Base-by-base conservation (phyloP, 345 rosid genomes). In the Microthlaspi erraticum region DNA sequence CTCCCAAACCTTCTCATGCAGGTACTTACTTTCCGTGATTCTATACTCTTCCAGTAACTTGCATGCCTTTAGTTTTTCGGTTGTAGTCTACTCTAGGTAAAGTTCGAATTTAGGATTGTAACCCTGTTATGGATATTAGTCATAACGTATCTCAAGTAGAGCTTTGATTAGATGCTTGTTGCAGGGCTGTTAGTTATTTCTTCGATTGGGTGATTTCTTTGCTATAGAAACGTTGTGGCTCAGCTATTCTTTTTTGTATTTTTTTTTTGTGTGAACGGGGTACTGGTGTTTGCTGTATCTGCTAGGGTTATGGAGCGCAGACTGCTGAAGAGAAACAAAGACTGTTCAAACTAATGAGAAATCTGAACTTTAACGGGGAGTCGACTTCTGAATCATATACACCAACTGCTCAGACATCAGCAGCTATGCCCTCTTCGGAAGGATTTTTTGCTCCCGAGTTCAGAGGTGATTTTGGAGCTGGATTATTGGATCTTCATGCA, bases 401-500 rank as follows among this genome's bases (percentile, higher is more conserved):
- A 16, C 90, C 97, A 17, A 72, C 91, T 42, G 84, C 83, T 37
- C 96, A 85, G 75, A 75, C 85, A 53, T 83, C 79, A 45, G 86
- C 84, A 72, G 86, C 86, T 52, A 59, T 77, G 36, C 77, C 79
- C 61, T 83, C 85, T 70, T 84, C 91, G 29, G 99, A 95, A 71
- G 90, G 94, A 8, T 81, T 88, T 78, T 90, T 82, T 79, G 84
- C 99, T 61, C 87, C 94, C 0, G 97, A 92, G 32, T 92, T 95
- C 68, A 85, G 97, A 81, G 96, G 99, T 58, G 99, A 95, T 76
- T 90, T 92, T 86, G 99, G 99, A 68, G 96, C 96, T 71, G 99
- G 99, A 36, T 97, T 95, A 70, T 68, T 95, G 78, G 97, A 92
- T 85, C 99, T 95, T 64, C 97, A 95, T 81, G 96, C 96, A 39